phyloP scores from a whole-genome alignment of 768 basidiomycete genomes.

The Boletus fagicola region DNA sequence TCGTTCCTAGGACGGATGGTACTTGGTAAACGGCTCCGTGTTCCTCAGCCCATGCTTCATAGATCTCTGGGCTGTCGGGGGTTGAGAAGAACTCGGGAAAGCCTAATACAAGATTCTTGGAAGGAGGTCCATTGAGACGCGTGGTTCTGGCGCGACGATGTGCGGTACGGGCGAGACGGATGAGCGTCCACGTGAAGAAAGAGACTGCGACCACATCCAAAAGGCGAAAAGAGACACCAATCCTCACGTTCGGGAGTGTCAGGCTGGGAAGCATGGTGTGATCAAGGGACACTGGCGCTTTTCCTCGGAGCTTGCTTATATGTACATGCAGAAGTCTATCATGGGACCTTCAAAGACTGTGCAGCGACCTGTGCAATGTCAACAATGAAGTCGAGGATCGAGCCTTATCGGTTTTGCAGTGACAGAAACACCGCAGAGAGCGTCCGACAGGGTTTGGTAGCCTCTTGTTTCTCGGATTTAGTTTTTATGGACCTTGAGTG shows the following conservation, averaged over 20 bases:
- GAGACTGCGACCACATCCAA: conserved; percentile 15
- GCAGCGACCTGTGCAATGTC: not conserved
- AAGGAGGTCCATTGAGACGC: conserved; percentile 42
- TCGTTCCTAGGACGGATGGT: conserved; percentile 40
- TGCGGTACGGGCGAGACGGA: conserved; percentile 9
- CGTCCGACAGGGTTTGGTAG: too few relatives aligned
- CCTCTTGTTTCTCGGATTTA: not conserved
- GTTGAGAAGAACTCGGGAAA: conserved; percentile 29
- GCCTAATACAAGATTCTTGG: conserved; percentile 44
- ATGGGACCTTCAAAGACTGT: not conserved
- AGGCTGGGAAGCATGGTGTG: not conserved
- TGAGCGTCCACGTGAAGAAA: conserved; percentile 16
- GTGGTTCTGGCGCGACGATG: conserved; percentile 28
- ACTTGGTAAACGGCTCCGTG: conserved; percentile 48
- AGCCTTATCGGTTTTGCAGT: too few relatives aligned
- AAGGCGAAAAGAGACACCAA: not conserved
- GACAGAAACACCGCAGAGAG: too few relatives aligned
- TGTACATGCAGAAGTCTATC: not conserved
- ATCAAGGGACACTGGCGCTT: not conserved
- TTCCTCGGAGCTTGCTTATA: not conserved
- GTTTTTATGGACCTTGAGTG: not conserved
- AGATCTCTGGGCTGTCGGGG: conserved; percentile 36
- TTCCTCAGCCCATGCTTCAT: conserved; percentile 45
- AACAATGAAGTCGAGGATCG: not conserved
- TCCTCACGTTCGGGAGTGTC: not conserved